phyloP scores from a whole-genome alignment of 2,329 filamentous ascomycete species.

The Colletotrichum incanum region DNA sequence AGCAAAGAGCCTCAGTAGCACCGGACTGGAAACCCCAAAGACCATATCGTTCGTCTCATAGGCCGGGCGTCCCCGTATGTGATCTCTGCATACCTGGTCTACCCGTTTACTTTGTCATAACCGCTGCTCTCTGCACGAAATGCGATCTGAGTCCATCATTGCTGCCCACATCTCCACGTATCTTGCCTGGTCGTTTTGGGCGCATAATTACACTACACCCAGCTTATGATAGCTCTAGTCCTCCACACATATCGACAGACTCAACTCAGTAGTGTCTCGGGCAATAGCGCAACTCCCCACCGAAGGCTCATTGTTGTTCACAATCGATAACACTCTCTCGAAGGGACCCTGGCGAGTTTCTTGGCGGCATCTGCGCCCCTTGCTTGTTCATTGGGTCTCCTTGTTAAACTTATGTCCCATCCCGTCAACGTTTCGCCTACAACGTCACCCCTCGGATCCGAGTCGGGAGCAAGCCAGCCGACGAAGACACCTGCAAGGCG shows the following conservation, averaged over 20 bases:
- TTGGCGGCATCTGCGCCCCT: conserved; percentile 8
- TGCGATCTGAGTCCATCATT: not conserved
- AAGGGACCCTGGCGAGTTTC: conserved; percentile 5
- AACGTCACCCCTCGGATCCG: conserved; percentile 40
- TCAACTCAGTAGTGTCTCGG: conserved; percentile 31
- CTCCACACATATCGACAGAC: not conserved
- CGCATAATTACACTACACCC: not conserved
- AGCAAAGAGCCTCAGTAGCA: conserved; percentile 36
- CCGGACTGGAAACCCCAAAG: conserved; percentile 23
- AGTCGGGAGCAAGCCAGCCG: conserved; percentile 31
- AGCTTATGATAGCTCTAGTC: conserved; percentile 3
- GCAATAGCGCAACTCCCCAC: conserved; percentile 7
- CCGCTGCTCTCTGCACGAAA: not conserved
- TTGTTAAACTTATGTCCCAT: conserved; percentile 32
- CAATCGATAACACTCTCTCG: not conserved
- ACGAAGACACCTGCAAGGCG: conserved; percentile 30
- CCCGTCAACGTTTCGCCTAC: conserved; percentile 37
- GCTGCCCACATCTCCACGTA: not conserved
- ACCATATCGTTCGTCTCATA: conserved; percentile 25
- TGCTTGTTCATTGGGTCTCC: conserved; percentile 32
- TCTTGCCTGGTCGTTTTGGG: conserved; percentile 5
- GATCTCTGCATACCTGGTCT: not conserved
- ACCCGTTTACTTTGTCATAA: not conserved
- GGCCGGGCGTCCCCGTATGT: conserved; percentile 2
- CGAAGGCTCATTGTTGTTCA: not conserved